Base-by-base conservation (phyloP, 2,329 filamentous ascomycete species). In the Aspergillus hortae region DNA sequence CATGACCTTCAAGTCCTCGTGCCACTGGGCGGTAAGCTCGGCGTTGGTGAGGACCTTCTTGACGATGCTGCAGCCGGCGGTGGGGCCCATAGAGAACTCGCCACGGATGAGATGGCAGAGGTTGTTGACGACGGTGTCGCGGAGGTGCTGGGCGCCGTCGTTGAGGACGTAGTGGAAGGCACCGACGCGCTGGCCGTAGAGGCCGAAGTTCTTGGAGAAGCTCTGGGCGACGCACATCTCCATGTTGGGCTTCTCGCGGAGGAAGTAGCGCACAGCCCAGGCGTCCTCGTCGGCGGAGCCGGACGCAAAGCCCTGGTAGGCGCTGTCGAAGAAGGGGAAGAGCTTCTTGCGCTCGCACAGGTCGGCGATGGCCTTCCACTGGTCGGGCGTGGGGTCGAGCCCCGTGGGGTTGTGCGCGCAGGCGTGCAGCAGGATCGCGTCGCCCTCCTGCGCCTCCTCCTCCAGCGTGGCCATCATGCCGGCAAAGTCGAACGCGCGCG, bases 361-460 rank as follows among this genome's bases (percentile, higher is more conserved):
- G 42, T 81, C 76, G 46, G 91, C 90, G 54, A 97, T 84, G 74
- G 92, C 83, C 71, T 87, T 88, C 94, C 94, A 99, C 76, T 99
- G 92, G 52, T 92, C 89, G 62, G 87, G 80, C 44, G 89, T 95
- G 10, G 91, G 91, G 74, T 99, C 94, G 56, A 96, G 90, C 53
- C 94, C 94, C 1, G 94, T 99, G 30, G 94, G 94, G 77, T 99
- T 99, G 80, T 97, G 94, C 17, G 94, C 94, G 69, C 94, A 99
- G 54, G 91, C 90, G 74, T 96, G 94, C 40, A 96, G 83, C 36
- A 97, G 82, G 66, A 97, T 85, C 67, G 96, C 85, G 70, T 90
- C 92, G 61, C 85, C 85, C 50, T 90, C 84, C 9, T 88, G 84
- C 3, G 90, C 90, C 51, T 88, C 85, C 60, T 92, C 89, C 74